Evolutionary conservation across 805 yeast species (phyloP).

Genomic region (Millerozyma acaciae): DNA sequence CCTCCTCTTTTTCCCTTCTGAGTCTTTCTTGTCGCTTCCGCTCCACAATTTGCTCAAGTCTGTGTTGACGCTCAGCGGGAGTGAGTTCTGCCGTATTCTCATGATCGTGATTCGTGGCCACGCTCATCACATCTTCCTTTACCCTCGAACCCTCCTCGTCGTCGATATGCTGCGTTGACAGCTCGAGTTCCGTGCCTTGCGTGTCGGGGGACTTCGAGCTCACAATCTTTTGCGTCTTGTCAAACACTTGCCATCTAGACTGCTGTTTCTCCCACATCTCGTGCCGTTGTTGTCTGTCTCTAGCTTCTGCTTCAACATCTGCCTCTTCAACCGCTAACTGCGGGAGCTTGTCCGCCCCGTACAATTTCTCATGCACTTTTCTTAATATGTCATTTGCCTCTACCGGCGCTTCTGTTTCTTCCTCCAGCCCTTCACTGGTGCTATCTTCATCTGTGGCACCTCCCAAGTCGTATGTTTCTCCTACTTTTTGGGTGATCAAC

Average conservation of each 20-base stretch:
- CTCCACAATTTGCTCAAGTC: conserved; percentile 16
- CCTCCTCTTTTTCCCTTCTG: too few species aligned
- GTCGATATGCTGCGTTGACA: not conserved
- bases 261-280: too few species aligned
- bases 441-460: not conserved
- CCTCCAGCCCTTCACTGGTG: too few species aligned
- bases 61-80: conserved; percentile 15
- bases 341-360: conserved; percentile 19
- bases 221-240: not conserved
- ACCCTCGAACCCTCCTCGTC: not conserved
- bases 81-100: too few species aligned
- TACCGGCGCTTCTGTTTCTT: not conserved
- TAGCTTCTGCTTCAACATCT: conserved; percentile 6
- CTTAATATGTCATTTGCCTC: too few species aligned
- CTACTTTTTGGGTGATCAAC: too few species aligned
- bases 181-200: not conserved
- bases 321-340: conserved; percentile 25
- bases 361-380: conserved; percentile 3
- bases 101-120: not conserved
- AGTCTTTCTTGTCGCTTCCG: conserved; percentile 15
- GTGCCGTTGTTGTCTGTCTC: too few species aligned
- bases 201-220: not conserved
- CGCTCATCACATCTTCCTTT: too few species aligned
- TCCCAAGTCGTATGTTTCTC: conserved; percentile 1
- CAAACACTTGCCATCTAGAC: too few species aligned